These are phyloP conservation scores for Monilinia aucupariae DNA, from an alignment of 2,329 filamentous ascomycete species.

Conservation along the genomic window DNA sequence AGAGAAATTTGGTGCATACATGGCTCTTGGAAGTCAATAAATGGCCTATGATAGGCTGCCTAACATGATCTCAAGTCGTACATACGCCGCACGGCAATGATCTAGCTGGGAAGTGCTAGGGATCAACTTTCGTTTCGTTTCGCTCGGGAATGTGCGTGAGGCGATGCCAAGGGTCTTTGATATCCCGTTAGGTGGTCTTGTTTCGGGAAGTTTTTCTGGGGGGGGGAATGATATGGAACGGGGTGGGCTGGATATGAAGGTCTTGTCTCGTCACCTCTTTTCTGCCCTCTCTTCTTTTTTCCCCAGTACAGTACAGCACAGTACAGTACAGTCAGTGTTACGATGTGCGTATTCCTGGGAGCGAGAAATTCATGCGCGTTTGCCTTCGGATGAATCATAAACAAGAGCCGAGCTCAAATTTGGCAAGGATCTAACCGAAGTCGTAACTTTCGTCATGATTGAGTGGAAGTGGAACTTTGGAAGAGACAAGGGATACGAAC, in stretches of 20 bases:
- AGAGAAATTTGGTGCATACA: slow-evolving; percentile 22
- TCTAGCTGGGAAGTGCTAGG: slow-evolving; percentile 10
- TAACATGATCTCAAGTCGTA: slow-evolving; percentile 17
- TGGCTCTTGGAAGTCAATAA: slow-evolving; percentile 16
- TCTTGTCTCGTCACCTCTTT: background rate
- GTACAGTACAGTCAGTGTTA: too few species aligned
- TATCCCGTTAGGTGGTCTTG: slow-evolving; percentile 7
- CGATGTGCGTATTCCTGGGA: background rate
- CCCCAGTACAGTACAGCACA: too few species aligned
- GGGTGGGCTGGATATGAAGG: background rate
- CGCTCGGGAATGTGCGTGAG: slow-evolving; percentile 16
- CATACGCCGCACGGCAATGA: slow-evolving; percentile 19
- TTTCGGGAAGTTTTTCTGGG: slow-evolving; percentile 16
- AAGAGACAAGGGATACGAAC: too few species aligned
- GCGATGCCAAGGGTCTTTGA: slow-evolving; percentile 16
- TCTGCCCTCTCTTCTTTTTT: slow-evolving; percentile 1
- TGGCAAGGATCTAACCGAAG: slow-evolving; percentile 14
- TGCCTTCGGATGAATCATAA: slow-evolving; percentile 9
- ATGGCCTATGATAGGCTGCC: slow-evolving; percentile 19
- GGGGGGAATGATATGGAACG: background rate
- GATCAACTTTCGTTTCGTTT: slow-evolving; percentile 17
- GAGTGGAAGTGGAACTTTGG: too few species aligned
- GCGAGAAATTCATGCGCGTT: slow-evolving; percentile 9
- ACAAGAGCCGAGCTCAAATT: slow-evolving; percentile 7
- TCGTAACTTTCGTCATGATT: background rate